phyloP scores from a whole-genome alignment of 495 filamentous ascomycete genomes.

The Hypoxylon lienhwacheense region DNA sequence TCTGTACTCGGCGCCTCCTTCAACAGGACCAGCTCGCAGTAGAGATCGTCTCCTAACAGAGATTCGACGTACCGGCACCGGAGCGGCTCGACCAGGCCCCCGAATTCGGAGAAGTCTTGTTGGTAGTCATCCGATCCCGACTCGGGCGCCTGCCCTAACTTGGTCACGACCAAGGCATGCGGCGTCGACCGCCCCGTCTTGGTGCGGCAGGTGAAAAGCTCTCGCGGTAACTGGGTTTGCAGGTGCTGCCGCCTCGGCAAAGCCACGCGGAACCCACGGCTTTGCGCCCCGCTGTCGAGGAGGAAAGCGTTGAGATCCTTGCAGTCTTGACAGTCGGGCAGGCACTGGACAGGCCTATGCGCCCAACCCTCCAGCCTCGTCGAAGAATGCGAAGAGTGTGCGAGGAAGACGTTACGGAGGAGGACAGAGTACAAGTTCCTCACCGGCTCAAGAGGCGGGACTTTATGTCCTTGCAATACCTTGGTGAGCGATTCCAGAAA shows the following conservation, averaged over 20 bases:
- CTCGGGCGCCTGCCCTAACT: constrained; percentile 3
- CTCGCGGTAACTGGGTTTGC: not conserved
- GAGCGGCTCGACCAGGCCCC: not conserved
- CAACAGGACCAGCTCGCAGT: constrained; percentile 7
- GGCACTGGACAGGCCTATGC: not conserved
- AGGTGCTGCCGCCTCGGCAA: not conserved
- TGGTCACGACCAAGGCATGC: not conserved
- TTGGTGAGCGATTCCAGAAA: constrained; percentile 1
- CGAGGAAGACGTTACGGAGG: constrained; percentile 5
- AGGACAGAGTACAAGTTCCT: constrained; percentile 10
- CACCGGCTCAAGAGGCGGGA: not conserved
- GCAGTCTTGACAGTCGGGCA: not conserved
- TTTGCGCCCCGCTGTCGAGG: not conserved
- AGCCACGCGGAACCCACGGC: not conserved
- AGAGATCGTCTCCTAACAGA: constrained; percentile 12
- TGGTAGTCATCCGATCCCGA: not conserved
- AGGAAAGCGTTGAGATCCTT: constrained; percentile 7
- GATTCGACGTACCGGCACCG: constrained; percentile 4
- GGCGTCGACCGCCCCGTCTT: not conserved
- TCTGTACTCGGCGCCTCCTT: not conserved
- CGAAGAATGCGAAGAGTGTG: not conserved
- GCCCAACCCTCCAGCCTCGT: not conserved
- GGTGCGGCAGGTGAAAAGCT: not conserved
- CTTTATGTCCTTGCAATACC: constrained; percentile 1
- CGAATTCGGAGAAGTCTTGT: not conserved